Evolutionary conservation across 192 early-diverging fungal genomes (phyloP).

Genomic region (Paraglomus brasilianum): DNA sequence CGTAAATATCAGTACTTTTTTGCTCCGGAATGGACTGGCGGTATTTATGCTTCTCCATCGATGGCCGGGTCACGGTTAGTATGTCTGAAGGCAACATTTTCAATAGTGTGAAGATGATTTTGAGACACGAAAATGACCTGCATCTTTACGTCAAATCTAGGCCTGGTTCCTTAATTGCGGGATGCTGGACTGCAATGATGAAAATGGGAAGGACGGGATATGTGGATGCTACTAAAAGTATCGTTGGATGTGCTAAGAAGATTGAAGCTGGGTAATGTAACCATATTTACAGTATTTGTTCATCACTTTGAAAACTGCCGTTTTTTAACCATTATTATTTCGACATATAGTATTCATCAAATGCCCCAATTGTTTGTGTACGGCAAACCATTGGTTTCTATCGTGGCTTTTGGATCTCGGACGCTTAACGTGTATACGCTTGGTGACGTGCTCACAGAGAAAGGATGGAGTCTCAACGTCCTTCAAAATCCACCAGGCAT

Average conservation of each 20-base stretch:
- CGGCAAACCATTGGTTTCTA: constrained; percentile 77
- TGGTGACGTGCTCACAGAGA: constrained; percentile 74
- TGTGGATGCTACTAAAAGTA: constrained; percentile 73
- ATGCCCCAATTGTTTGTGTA: constrained; percentile 75
- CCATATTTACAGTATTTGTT: background rate
- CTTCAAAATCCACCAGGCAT: constrained; percentile 87
- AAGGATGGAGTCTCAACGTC: constrained; percentile 85
- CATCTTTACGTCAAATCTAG: constrained; percentile 28
- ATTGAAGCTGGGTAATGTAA: constrained; percentile 48
- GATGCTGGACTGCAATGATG: constrained; percentile 93
- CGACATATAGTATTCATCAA: constrained; percentile 40
- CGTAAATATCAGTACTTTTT: constrained; percentile 93
- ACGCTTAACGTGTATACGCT: constrained; percentile 83
- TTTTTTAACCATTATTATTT: background rate
- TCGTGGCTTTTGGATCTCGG: constrained; percentile 79
- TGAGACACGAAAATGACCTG: background rate
- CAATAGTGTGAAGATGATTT: background rate
- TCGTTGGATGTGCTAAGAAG: constrained; percentile 55
- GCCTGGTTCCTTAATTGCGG: constrained; percentile 91
- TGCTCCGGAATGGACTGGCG: constrained; percentile 89
- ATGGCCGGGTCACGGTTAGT: constrained; percentile 83
- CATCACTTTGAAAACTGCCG: background rate
- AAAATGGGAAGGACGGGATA: constrained; percentile 87
- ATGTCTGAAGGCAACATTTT: background rate
- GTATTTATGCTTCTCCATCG: constrained; percentile 92